Conservation (phyloP, 768 basidiomycete genomes). For the Termitomyces bulborhizus region DNA sequence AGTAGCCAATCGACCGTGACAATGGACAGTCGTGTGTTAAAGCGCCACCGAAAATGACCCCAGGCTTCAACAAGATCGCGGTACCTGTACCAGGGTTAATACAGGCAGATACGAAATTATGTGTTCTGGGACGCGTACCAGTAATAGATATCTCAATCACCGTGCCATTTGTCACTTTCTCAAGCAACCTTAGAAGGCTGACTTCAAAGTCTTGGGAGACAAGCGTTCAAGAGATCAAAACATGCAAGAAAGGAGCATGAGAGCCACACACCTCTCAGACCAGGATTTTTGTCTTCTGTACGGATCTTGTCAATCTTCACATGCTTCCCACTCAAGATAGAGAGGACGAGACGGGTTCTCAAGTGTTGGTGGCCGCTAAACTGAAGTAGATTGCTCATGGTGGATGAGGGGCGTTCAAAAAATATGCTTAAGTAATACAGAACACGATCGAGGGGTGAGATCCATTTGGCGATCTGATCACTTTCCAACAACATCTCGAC, state of each 20-base stretch:
- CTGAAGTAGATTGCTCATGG: conserved; percentile 42
- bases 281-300: conserved; percentile 89
- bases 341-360: conserved; percentile 81
- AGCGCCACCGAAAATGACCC: conserved; percentile 79
- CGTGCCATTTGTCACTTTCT: conserved; percentile 91
- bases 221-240: conserved; percentile 1
- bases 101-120: background rate
- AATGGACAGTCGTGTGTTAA: conserved; percentile 84
- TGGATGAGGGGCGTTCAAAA: conserved; percentile 11
- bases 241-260: background rate
- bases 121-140: conserved; percentile 40
- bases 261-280: conserved; percentile 64
- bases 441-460: conserved; percentile 9
- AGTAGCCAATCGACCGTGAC: conserved; percentile 90
- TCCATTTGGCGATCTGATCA: conserved; percentile 1
- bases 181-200: conserved; percentile 78
- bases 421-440: conserved; percentile 15
- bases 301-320: conserved; percentile 86
- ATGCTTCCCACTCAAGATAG: conserved; percentile 80
- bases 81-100: conserved; percentile 55
- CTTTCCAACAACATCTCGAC: background rate
- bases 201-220: conserved; percentile 76
- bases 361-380: conserved; percentile 82
- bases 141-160: conserved; percentile 95
- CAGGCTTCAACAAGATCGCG: conserved; percentile 86